These are phyloP conservation scores for Pythium dissotocum DNA, from an alignment of 352 stramenopile genomes.

Conservation along the genomic window DNA sequence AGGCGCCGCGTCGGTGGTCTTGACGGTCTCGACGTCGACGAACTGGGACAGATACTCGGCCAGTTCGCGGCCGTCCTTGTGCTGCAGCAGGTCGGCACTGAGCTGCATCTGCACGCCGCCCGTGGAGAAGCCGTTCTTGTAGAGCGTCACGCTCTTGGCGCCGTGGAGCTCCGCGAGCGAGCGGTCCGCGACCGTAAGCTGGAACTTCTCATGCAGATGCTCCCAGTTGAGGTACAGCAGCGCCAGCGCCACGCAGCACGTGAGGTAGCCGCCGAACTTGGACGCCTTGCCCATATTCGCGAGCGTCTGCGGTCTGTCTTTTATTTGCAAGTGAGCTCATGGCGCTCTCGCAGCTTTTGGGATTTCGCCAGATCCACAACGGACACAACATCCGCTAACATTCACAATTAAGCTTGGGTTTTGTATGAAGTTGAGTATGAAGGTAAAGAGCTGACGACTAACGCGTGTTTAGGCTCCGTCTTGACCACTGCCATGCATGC, in stretches of 20 bases:
- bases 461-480: conserved; percentile 6
- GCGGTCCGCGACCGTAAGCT: conserved; percentile 62
- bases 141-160: conserved; percentile 73
- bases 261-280: conserved; percentile 41
- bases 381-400: conserved; percentile 6
- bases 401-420: conserved; percentile 9
- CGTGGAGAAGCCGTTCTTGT: conserved; percentile 78
- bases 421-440: conserved; percentile 1
- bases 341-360: neutral
- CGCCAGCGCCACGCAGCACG: conserved; percentile 40
- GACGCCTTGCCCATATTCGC: conserved; percentile 50
- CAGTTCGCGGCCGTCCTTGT: conserved; percentile 49
- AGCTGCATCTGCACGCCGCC: conserved; percentile 76
- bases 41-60: conserved; percentile 84
- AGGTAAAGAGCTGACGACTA: neutral
- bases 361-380: neutral
- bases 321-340: conserved; percentile 7
- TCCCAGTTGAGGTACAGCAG: conserved; percentile 58
- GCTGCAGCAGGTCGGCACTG: conserved; percentile 52
- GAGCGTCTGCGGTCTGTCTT: neutral
- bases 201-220: conserved; percentile 58
- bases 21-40: conserved; percentile 62
- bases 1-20: conserved; percentile 25
- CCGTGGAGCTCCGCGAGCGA: conserved; percentile 42
- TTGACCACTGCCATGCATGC: too few species aligned